Base-by-base conservation (phyloP, 768 basidiomycete genomes). In the Leccinum broughii region DNA sequence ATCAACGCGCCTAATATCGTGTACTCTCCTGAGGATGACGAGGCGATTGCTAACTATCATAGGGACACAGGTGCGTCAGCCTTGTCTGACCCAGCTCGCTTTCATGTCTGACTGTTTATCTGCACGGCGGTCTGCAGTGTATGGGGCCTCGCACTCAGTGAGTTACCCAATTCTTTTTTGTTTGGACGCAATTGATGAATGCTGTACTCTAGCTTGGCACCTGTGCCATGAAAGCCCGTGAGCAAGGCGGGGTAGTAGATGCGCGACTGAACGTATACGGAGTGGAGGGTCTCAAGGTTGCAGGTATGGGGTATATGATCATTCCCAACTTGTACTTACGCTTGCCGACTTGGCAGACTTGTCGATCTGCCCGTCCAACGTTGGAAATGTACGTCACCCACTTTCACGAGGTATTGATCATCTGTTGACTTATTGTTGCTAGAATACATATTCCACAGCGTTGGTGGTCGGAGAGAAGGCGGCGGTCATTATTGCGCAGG, bases 211-310 rank as follows among this genome's bases (percentile, higher is more conserved):
- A 53, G 51, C 51, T 53, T 20, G 51, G 87, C 34, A 89, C 87
- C 0, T 88, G 86, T 57, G 80, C 87, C 1, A 89, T 89, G 88
- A 87, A 87, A 22, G 9, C 54, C 8, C 62, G 37, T 35, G 35
- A 37, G 3, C 44, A 56, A 28, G 59, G 59, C 22, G 60, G 64
- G 2, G 64, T 65, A 5, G 57, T 65, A 1, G 57, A 66, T 52
- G 30, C 54, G 4, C 54, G 60, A 3, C 55, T 66, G 26, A 62
- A 66, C 9, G 65, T 66, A 35, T 62, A 66, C 30, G 61, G 55
- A 4, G 61, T 63, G 0, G 17, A 56, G 22, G 58, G 54, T 6
- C 49, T 66, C 17, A 66, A 66, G 48, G 52, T 66, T 6, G 61
- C 65, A 39, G 64, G 65, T 55, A 46, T 28, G 64, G 58, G 6